These are phyloP conservation scores for Thelonectria blattea DNA, from an alignment of 2,329 filamentous ascomycete genomes.

Conservation along the genomic window DNA sequence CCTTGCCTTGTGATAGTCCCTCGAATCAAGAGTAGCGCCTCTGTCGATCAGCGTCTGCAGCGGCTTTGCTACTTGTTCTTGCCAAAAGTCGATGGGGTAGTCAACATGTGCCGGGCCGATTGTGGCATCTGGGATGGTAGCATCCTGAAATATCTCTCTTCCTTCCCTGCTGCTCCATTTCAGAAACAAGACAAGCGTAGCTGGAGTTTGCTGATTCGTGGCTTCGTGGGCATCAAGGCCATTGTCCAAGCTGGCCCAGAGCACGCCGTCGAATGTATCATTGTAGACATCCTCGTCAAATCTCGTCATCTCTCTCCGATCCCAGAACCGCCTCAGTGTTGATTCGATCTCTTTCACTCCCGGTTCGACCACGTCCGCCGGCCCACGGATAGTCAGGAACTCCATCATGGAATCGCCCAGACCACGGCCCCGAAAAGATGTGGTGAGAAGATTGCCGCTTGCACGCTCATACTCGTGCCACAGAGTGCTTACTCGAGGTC, in stretches of 20 bases:
- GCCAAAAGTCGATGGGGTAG: conserved; percentile 1
- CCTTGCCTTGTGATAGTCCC: too few relatives aligned
- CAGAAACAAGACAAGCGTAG: too few relatives aligned
- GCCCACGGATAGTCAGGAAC: background rate
- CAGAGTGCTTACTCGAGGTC: background rate
- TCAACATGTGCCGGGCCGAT: background rate
- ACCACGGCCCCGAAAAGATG: background rate
- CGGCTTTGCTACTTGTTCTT: background rate
- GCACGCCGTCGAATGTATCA: background rate
- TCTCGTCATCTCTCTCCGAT: background rate
- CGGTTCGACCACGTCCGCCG: background rate
- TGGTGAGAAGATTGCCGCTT: background rate
- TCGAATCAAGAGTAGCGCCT: too few relatives aligned
- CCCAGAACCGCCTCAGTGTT: background rate
- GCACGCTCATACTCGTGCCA: background rate
- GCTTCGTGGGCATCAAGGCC: background rate
- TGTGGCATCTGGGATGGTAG: background rate
- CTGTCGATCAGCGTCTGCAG: background rate
- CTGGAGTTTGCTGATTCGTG: too few relatives aligned
- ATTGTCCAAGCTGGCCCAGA: background rate
- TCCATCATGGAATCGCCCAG: background rate
- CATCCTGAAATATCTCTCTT: background rate
- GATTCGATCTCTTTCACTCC: background rate
- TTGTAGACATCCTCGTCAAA: background rate
- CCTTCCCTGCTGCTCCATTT: background rate